Evolutionary conservation across 208 protist species (phyloP), one percentile per base, ranked within the genome.

Genomic region (Leptomonas seymouri): DNA sequence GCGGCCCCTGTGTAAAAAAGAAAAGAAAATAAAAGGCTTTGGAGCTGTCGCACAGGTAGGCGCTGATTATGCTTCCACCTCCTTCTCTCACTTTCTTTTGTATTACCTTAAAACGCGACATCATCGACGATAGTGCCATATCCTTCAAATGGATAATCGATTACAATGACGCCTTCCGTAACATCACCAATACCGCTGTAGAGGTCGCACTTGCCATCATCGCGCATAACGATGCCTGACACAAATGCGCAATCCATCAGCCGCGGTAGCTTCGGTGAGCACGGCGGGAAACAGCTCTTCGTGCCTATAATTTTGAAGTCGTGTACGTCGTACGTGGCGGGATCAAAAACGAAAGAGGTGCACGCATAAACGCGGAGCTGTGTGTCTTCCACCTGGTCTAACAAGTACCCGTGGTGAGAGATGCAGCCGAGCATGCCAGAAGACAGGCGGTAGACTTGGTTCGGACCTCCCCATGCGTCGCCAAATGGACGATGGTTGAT

Each of bases 141-240:
- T 12, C 79, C 79, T 41, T 84, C 83, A 65, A 88, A 88, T 14
- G 83, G 83, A 69, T 88, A 88, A 68, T 88, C 83, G 68, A 88
- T 88, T 12, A 72, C 70, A 21, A 67, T 53, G 18, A 71, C 70
- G 5, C 83, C 83, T 21, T 79, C 68, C 15, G 53, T 58, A 28
- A 70, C 63, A 60, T 88, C 79, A 5, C 76, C 74, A 42, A 82
- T 56, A 42, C 78, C 76, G 53, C 83, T 77, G 76, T 84, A 85
- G 34, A 85, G 58, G 41, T 85, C 68, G 44, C 65, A 73, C 60
- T 82, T 81, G 27, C 80, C 80, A 50, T 85, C 80, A 18, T 50
- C 41, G 27, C 80, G 75, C 76, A 85, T 82, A 9, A 53, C 53
- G 44, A 85, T 82, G 16, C 80, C 80, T 44, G 80, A 85, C 3